A percentile compares a stretch with the other conserved stretches of the same genome.
phyloP scores from a whole-genome alignment of 2,329 filamentous ascomycete species.

The Xylaria sp. region DNA sequence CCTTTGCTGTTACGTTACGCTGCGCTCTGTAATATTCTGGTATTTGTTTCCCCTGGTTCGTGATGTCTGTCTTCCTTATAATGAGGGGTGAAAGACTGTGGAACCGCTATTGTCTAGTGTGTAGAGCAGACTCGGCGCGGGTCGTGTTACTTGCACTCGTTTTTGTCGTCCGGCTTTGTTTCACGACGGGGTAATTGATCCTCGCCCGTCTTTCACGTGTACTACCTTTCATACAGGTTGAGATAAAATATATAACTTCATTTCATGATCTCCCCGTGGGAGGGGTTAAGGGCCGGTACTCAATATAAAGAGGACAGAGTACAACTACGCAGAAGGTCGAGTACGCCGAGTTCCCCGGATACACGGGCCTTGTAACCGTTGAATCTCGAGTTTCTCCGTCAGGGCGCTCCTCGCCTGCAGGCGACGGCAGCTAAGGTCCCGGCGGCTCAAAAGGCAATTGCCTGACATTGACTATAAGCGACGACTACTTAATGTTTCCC shows the following conservation, averaged over 20 bases:
- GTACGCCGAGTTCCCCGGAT: constrained; percentile 34
- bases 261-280: constrained; percentile 2
- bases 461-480: constrained; percentile 23
- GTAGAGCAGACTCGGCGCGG: constrained; percentile 1
- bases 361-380: constrained; percentile 41
- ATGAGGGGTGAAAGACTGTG: constrained; percentile 21
- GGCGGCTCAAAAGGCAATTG: constrained; percentile 30
- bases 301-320: constrained; percentile 20
- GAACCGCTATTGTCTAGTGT: constrained; percentile 24
- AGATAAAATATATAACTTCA: constrained; percentile 1
- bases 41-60: not conserved
- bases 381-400: constrained; percentile 33
- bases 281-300: not conserved
- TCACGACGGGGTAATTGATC: not conserved
- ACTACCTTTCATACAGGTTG: constrained; percentile 1
- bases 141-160: constrained; percentile 6
- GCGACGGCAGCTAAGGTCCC: constrained; percentile 34
- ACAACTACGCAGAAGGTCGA: constrained; percentile 13
- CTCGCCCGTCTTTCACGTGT: constrained; percentile 17
- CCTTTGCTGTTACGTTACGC: not conserved
- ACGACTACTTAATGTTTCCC: constrained; percentile 9
- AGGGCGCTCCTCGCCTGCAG: constrained; percentile 29
- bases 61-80: not conserved
- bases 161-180: constrained; percentile 1
- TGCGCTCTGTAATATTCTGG: not conserved